Evolutionary conservation across 345 rosid species (phyloP).

Genomic region (Raphanus sativus): DNA sequence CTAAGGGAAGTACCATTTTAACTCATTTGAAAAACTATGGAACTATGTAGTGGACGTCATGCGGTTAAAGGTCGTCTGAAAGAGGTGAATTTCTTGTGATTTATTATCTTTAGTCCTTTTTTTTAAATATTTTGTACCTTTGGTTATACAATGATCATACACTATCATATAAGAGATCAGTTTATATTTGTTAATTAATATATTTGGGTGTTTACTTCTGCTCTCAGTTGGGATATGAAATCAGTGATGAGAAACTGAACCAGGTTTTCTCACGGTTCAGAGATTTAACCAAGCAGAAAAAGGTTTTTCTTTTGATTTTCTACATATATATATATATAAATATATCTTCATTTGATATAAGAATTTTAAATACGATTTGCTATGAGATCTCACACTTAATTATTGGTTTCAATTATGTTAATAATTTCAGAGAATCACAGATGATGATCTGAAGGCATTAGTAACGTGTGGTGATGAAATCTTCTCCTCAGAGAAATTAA

Average conservation of each 20-base stretch:
- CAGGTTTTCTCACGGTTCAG: conserved; percentile 73
- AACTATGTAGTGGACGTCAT: conserved; percentile 74
- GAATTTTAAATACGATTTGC: neutral
- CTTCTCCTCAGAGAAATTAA: conserved; percentile 2
- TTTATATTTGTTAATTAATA: neutral
- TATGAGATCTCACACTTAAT: neutral
- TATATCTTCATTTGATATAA: too few relatives aligned
- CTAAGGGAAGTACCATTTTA: too few relatives aligned
- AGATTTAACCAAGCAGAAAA: conserved; percentile 76
- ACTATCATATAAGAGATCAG: neutral
- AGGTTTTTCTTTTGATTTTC: conserved; percentile 44
- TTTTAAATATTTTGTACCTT: too few relatives aligned
- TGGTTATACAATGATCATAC: neutral
- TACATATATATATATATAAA: too few relatives aligned
- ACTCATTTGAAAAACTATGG: neutral
- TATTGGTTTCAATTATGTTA: neutral
- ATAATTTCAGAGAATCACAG: conserved; percentile 25
- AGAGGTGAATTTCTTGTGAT: conserved; percentile 38
- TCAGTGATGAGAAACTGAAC: conserved; percentile 62
- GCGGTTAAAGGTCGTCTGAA: conserved; percentile 66
- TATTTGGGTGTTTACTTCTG: neutral
- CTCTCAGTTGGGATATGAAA: conserved; percentile 77
- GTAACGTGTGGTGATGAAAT: neutral
- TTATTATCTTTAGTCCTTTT: neutral
- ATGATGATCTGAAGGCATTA: conserved; percentile 24